Evolutionary conservation across 2,329 filamentous ascomycete species (phyloP).

Genomic region (Fusarium sp.): DNA sequence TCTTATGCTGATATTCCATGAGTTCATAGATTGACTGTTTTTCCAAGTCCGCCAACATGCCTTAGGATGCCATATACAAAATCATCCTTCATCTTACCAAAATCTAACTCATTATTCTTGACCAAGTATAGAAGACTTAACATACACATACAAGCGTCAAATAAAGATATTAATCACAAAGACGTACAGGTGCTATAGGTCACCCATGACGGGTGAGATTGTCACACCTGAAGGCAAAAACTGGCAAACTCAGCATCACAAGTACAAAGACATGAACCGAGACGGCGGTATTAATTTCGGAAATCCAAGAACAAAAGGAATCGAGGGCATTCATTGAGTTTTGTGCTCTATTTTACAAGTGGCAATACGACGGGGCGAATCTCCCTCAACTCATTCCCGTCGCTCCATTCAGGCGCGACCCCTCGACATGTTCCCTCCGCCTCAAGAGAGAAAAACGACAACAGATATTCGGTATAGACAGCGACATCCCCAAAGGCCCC

Average conservation of each 20-base stretch:
- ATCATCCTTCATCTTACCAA: no score
- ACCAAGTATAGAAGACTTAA: no score
- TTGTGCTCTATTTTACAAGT: constrained; percentile 75
- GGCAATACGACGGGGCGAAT: constrained; percentile 65
- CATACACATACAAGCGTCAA: no score
- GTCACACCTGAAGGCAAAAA: background rate
- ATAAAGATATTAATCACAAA: background rate
- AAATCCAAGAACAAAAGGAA: constrained; percentile 66
- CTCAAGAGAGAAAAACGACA: constrained; percentile 64
- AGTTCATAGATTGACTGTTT: no score
- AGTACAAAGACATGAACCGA: background rate
- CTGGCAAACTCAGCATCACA: background rate
- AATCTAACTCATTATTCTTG: no score
- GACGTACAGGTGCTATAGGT: background rate
- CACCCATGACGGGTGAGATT: background rate
- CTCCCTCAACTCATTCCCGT: constrained; percentile 59
- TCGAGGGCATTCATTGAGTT: constrained; percentile 72
- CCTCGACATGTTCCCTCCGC: constrained; percentile 59
- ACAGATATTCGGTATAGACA: constrained; percentile 64
- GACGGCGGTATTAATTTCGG: constrained; percentile 14
- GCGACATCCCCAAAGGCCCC: constrained; percentile 55
- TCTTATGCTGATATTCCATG: no score
- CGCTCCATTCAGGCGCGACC: constrained; percentile 63
- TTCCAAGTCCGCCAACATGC: no score
- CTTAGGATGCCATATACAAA: no score